Percentiles rank a stretch among this genome's conserved stretches.
Evolutionary conservation across 2,329 filamentous ascomycete species (phyloP).

Genomic region (Colletotrichum sp.): DNA sequence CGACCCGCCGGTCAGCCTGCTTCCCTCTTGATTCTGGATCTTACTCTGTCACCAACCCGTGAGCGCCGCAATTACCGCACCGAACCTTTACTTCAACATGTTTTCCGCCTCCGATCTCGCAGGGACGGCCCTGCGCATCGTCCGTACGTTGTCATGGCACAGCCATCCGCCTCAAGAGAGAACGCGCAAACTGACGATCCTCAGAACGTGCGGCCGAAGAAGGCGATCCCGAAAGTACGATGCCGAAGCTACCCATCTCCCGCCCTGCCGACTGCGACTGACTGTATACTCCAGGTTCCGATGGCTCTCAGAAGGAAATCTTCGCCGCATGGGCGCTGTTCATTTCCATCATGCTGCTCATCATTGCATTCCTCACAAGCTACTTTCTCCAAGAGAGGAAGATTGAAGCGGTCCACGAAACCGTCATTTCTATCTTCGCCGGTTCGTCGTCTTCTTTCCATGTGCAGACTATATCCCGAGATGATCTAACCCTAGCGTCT

Average conservation of each 20-base stretch:
- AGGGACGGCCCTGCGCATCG: slow-evolving; percentile 4
- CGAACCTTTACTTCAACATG: background rate
- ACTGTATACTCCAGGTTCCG: slow-evolving; percentile 14
- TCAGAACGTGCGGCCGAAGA: slow-evolving; percentile 17
- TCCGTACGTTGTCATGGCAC: background rate
- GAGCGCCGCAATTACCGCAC: background rate
- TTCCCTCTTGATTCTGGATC: slow-evolving; percentile 16
- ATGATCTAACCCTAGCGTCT: background rate
- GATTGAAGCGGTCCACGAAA: slow-evolving; percentile 97
- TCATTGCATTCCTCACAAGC: slow-evolving; percentile 93
- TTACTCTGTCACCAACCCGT: slow-evolving; percentile 16
- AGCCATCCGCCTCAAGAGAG: background rate
- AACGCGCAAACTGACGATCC: slow-evolving; percentile 1
- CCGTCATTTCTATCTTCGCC: slow-evolving; percentile 96
- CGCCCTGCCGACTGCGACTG: slow-evolving; percentile 9
- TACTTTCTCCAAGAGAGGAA: slow-evolving; percentile 97
- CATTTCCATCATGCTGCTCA: slow-evolving; percentile 93
- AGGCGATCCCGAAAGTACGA: slow-evolving; percentile 18
- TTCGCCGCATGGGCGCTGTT: slow-evolving; percentile 97
- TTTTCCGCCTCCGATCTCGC: slow-evolving; percentile 5
- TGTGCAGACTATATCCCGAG: no score
- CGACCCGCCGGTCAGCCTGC: slow-evolving; percentile 19
- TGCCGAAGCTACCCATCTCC: background rate
- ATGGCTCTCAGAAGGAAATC: slow-evolving; percentile 78
- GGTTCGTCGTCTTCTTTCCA: slow-evolving; percentile 54